These are phyloP conservation scores for Leishmania martiniquensis DNA, from an alignment of 208 protist species.

Conservation along the genomic window DNA sequence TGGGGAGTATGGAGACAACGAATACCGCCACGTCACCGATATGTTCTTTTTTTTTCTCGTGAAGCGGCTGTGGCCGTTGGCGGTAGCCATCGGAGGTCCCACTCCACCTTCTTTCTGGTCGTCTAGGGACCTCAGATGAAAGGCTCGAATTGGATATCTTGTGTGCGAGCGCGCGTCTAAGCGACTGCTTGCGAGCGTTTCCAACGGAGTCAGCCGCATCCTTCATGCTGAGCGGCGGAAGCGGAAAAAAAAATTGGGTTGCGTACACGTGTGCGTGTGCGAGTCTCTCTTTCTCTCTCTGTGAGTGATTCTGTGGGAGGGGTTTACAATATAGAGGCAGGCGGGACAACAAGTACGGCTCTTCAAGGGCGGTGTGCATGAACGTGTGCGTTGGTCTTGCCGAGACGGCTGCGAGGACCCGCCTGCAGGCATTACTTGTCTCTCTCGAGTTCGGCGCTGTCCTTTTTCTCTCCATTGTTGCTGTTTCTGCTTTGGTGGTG, in stretches of 20 bases:
- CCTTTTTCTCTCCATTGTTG: background rate
- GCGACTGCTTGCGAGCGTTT: background rate
- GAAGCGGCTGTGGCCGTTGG: background rate
- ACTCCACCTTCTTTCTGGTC: background rate
- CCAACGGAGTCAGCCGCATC: background rate
- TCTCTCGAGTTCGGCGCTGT: background rate
- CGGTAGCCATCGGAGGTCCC: background rate
- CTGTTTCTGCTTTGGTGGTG: background rate
- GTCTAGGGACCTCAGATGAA: background rate
- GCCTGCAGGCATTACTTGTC: too few species aligned
- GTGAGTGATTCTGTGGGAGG: background rate
- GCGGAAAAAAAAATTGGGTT: background rate
- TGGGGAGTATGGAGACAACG: background rate
- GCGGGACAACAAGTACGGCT: background rate
- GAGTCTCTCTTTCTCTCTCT: background rate
- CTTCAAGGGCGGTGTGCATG: too few species aligned
- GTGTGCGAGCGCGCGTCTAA: background rate
- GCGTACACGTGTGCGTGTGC: background rate
- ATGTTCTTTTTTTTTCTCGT: background rate
- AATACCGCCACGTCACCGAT: too few species aligned
- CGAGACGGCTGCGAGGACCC: too few species aligned
- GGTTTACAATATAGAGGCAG: background rate
- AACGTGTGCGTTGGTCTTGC: too few species aligned
- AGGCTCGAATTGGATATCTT: background rate
- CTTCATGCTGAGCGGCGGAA: background rate